Conservation (phyloP, 495 filamentous ascomycete genomes). For the Podospora comata region DNA sequence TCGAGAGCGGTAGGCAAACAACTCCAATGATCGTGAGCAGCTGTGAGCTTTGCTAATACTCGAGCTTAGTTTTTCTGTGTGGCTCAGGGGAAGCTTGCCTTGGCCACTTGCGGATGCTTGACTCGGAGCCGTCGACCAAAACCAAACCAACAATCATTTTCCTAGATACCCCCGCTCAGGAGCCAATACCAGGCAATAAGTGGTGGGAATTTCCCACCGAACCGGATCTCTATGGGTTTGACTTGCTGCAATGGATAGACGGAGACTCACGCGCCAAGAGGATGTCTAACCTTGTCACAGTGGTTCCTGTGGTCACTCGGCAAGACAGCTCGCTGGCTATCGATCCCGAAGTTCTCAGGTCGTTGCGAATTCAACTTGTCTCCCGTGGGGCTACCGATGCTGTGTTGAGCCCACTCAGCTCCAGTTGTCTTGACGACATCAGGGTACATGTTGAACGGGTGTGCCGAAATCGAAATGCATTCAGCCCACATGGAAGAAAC, state of each 20-base stretch:
- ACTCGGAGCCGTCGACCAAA: conserved; percentile 58
- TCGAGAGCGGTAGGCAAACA: conserved; percentile 45
- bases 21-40: background rate
- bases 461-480: conserved; percentile 62
- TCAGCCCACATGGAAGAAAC: background rate
- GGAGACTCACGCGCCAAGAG: conserved; percentile 68
- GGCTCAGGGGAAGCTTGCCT: conserved; percentile 67
- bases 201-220: conserved; percentile 41
- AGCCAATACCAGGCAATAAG: conserved; percentile 39
- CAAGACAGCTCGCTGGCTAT: conserved; percentile 28
- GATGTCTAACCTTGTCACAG: conserved; percentile 69
- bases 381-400: background rate
- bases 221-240: conserved; percentile 62
- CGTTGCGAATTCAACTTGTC: background rate
- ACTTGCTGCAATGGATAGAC: conserved; percentile 64
- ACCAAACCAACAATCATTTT: conserved; percentile 73
- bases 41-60: conserved; percentile 27
- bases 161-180: conserved; percentile 63
- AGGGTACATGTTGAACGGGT: conserved; percentile 68
- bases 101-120: conserved; percentile 63
- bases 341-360: conserved; percentile 22
- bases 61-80: conserved; percentile 65
- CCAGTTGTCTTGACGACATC: background rate
- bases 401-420: background rate
- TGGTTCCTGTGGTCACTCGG: conserved; percentile 61